A percentile compares a stretch with the other conserved stretches of the same genome.
Evolutionary conservation across 768 basidiomycete species (phyloP).

Genomic region (Tulasnella sp.): DNA sequence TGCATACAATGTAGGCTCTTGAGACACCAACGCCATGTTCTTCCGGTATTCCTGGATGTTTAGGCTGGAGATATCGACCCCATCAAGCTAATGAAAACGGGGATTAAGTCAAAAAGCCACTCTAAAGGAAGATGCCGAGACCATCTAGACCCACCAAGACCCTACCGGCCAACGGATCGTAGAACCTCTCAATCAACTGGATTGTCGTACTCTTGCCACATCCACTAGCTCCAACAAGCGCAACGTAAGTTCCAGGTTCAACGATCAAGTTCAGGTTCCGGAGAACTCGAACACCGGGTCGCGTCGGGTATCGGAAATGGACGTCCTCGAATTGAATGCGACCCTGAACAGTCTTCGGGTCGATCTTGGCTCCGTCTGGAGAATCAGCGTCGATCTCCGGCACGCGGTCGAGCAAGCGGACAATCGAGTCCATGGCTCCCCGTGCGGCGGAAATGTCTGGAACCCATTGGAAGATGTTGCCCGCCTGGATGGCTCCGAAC

Average conservation of each 20-base stretch:
- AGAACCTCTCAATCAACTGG: conserved; percentile 36
- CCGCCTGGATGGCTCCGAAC: conserved; percentile 68
- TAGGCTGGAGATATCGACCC: conserved; percentile 65
- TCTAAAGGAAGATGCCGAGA: background rate
- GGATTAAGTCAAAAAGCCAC: background rate
- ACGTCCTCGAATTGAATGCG: conserved; percentile 39
- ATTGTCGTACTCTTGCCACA: conserved; percentile 35
- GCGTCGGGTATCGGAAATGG: conserved; percentile 42
- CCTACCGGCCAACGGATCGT: conserved; percentile 34
- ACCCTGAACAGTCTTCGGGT: conserved; percentile 39
- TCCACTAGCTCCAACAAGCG: conserved; percentile 35
- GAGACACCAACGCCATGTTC: conserved; percentile 84
- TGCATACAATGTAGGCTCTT: conserved; percentile 85
- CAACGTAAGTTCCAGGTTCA: conserved; percentile 34
- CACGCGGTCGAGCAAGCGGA: conserved; percentile 41
- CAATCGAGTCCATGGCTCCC: conserved; percentile 39
- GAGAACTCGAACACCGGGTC: conserved; percentile 38
- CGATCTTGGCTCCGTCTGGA: conserved; percentile 40
- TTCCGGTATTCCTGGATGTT: conserved; percentile 86
- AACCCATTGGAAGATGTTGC: conserved; percentile 40
- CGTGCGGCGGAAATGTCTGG: conserved; percentile 44
- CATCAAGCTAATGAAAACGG: conserved; percentile 54
- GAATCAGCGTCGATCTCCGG: conserved; percentile 42
- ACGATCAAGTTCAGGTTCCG: conserved; percentile 34
- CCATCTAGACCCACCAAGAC: conserved; percentile 25